Conservation (phyloP, 768 basidiomycete species). For the Tubosaeta sp. region DNA sequence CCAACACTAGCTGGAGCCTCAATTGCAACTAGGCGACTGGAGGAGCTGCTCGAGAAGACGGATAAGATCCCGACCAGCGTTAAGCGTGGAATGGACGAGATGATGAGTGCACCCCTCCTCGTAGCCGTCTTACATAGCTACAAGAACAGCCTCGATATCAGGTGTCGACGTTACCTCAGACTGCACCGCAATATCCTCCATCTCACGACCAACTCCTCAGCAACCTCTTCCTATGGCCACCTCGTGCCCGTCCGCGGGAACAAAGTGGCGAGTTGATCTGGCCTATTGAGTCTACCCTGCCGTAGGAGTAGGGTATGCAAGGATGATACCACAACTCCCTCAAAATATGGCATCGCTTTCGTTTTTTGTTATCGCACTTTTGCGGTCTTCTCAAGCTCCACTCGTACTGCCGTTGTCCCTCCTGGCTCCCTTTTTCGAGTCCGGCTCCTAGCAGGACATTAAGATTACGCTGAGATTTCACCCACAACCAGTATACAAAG, state of each 20-base stretch:
- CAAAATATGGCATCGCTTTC: constrained; percentile 26
- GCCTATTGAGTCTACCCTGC: constrained; percentile 25
- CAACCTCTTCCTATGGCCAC: constrained; percentile 16
- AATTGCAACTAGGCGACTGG: constrained; percentile 56
- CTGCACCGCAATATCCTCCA: constrained; percentile 19
- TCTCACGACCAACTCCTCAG: constrained; percentile 25
- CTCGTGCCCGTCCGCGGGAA: constrained; percentile 22
- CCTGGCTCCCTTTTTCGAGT: constrained; percentile 8
- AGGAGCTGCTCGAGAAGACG: constrained; percentile 74
- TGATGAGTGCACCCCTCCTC: constrained; percentile 39
- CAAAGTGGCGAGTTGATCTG: constrained; percentile 26
- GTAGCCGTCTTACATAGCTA: constrained; percentile 17
- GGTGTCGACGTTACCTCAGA: constrained; percentile 20
- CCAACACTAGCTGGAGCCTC: constrained; percentile 63
- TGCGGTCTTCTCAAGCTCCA: constrained; percentile 21
- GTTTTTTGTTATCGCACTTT: constrained; percentile 23
- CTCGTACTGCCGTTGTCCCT: constrained; percentile 14
- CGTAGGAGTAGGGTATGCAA: constrained; percentile 23
- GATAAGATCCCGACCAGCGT: constrained; percentile 68
- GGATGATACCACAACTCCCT: constrained; percentile 9
- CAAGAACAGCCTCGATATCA: constrained; percentile 24
- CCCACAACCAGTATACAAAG: too few species aligned
- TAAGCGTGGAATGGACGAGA: constrained; percentile 73
- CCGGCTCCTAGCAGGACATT: constrained; percentile 20
- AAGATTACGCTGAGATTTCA: constrained; percentile 25